Base-by-base conservation (phyloP, 345 rosid species). In the Laguncularia racemosa region DNA sequence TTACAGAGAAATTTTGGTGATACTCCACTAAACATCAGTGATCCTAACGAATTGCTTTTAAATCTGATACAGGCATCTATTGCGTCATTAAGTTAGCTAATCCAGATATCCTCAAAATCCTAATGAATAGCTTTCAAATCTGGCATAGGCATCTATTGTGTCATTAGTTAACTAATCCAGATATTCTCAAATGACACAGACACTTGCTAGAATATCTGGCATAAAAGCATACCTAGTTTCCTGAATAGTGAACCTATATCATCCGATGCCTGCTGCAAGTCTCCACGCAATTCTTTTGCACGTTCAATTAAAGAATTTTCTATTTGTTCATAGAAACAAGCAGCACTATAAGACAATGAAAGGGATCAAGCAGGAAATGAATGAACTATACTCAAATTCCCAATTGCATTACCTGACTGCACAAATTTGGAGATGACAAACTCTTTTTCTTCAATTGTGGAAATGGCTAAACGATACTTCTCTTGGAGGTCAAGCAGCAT, bases 211-310 rank as follows among this genome's bases (percentile, higher is more conserved):
- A 33, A 9, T 7, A 33, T 4, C 4, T 33, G 40, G 40, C 40
- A 33, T 33, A n/a, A 26, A 5, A 11, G 26, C 54, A 20, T 77
- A 92, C 96, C 96, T 76, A 92, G 71, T 89, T 73, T 84, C 60
- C 78, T 61, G 60, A 78, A 81, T 56, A 92, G 60, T 18, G 70
- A 86, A 80, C 64, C 76, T 73, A 92, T 71, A 73, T 89, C 93
- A 15, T 81, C 80, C 52, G 96, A 89, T 18, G 98, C 96, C 73
- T 73, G 70, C 63, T 81, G 85, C 78, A 92, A 74, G 69, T 83
- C 95, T 60, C 68, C 51, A 33, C 84, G 73, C 57, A 89, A 47
- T 63, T 79, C 89, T 76, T 83, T 86, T 57, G 91, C 86, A 16
- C 74, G 71, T 49, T 78, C 80, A 58, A 86, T 68, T 62, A 91